phyloP scores from a whole-genome alignment of 1,139 yeast species.

The Debaryomyces sp. region DNA sequence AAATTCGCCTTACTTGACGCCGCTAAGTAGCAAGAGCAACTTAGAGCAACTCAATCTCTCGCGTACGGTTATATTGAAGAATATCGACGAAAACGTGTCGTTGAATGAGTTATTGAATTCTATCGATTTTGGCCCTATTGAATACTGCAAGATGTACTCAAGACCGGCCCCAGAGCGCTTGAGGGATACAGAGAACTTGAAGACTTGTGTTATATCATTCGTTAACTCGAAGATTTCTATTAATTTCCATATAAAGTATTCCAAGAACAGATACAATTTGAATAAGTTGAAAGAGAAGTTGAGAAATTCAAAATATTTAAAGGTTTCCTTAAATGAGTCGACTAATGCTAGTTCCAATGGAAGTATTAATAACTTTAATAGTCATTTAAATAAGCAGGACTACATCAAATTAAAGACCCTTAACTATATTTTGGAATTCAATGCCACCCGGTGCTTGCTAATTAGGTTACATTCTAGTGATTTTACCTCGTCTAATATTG shows the following conservation, averaged over 20 bases:
- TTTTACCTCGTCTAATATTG: slow-evolving; percentile 1
- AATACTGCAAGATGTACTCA: slow-evolving; percentile 40
- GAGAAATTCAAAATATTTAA: slow-evolving; percentile 32
- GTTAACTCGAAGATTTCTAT: slow-evolving; percentile 39
- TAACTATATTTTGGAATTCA: slow-evolving; percentile 42
- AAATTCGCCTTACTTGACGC: slow-evolving; percentile 23
- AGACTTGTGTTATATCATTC: slow-evolving; percentile 44
- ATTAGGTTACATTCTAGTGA: slow-evolving; percentile 20
- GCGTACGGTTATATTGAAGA: slow-evolving; percentile 40
- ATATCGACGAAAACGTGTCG: slow-evolving; percentile 30
- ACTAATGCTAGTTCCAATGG: slow-evolving; percentile 12
- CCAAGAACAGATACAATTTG: slow-evolving; percentile 29
- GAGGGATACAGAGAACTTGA: slow-evolving; percentile 23
- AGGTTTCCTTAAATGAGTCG: slow-evolving; percentile 34
- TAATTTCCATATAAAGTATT: slow-evolving; percentile 38
- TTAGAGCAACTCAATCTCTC: slow-evolving; percentile 40
- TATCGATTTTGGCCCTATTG: slow-evolving; percentile 49
- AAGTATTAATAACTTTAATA: slow-evolving; percentile 6
- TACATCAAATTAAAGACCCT: slow-evolving; percentile 45
- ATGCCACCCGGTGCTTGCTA: slow-evolving; percentile 42
- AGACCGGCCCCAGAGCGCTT: slow-evolving; percentile 32
- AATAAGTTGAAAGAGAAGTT: slow-evolving; percentile 28
- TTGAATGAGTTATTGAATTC: slow-evolving; percentile 35
- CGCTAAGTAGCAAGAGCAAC: slow-evolving; percentile 20
- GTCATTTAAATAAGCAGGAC: slow-evolving; percentile 30